Evolutionary conservation across 768 basidiomycete species (phyloP).

Genomic region (Phallus indusiatus): DNA sequence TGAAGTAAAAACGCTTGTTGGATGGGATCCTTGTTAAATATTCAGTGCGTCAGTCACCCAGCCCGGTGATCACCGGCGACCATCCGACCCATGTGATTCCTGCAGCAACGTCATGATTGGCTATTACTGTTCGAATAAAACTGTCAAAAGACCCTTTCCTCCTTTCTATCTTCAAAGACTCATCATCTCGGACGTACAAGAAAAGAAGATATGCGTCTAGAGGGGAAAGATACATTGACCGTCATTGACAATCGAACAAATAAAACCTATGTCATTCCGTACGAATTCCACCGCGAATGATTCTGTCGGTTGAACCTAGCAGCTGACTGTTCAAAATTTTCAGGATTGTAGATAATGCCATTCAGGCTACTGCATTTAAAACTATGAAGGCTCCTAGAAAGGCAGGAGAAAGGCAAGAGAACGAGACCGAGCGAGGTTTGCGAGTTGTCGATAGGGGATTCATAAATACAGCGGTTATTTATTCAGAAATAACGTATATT

Average conservation of each 20-base stretch:
- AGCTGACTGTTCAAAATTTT: neutral
- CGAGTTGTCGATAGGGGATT: slow-evolving; percentile 75
- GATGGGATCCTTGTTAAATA: no score
- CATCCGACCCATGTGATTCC: no score
- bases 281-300: slow-evolving; percentile 20
- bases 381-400: slow-evolving; percentile 49
- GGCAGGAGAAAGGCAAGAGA: slow-evolving; percentile 61
- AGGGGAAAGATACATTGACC: slow-evolving; percentile 33
- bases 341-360: slow-evolving; percentile 73
- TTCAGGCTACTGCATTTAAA: slow-evolving; percentile 78
- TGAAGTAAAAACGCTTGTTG: no score
- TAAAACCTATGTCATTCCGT: slow-evolving; percentile 67
- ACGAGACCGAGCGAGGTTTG: slow-evolving; percentile 75
- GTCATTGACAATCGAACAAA: slow-evolving; percentile 83
- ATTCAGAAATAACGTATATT: slow-evolving; percentile 80
- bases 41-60: no score
- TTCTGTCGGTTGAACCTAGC: neutral
- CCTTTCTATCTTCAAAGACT: no score
- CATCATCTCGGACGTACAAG: neutral
- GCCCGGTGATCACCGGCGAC: no score
- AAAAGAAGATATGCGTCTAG: slow-evolving; percentile 1
- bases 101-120: no score
- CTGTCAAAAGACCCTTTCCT: no score
- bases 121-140: no score
- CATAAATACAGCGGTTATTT: slow-evolving; percentile 72